Conservation (phyloP, 768 basidiomycete species). For the Lactarius evosmus region DNA sequence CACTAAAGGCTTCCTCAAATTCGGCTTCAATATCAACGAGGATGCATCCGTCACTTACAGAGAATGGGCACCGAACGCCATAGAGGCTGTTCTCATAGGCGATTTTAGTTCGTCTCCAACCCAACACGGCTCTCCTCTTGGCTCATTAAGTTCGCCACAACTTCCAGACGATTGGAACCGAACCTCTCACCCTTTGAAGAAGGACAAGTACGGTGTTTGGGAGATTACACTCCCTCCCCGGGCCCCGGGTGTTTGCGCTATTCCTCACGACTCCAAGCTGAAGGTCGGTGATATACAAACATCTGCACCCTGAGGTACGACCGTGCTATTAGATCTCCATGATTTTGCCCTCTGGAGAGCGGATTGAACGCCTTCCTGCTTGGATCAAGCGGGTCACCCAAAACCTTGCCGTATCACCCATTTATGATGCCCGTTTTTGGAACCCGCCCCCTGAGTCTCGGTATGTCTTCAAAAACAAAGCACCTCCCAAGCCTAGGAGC, state of each 20-base stretch:
- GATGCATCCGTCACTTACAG: conserved; percentile 76
- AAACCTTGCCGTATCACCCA: conserved; percentile 81
- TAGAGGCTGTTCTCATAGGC: conserved; percentile 80
- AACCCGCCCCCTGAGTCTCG: conserved; percentile 73
- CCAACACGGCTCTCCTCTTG: neutral
- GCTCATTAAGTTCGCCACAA: conserved; percentile 7
- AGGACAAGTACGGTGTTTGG: conserved; percentile 85
- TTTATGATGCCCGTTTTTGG: conserved; percentile 99
- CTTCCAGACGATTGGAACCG: conserved; percentile 82
- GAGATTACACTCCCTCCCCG: conserved; percentile 73
- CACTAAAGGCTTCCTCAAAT: conserved; percentile 74
- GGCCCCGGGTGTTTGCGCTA: conserved; percentile 67
- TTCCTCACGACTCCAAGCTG: conserved; percentile 92
- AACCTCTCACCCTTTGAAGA: conserved; percentile 79
- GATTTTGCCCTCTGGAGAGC: conserved; percentile 70
- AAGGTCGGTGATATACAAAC: conserved; percentile 48
- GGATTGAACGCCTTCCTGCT: conserved; percentile 88
- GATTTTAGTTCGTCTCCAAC: conserved; percentile 81
- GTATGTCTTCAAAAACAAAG: conserved; percentile 80
- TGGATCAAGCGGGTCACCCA: conserved; percentile 98
- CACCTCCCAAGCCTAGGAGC: conserved; percentile 62
- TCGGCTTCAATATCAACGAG: conserved; percentile 69
- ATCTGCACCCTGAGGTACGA: neutral
- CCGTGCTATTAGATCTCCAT: conserved; percentile 71
- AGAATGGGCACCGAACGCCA: conserved; percentile 95